phyloP scores from a whole-genome alignment of 495 filamentous ascomycete species.

The Trichoderma reesei region DNA sequence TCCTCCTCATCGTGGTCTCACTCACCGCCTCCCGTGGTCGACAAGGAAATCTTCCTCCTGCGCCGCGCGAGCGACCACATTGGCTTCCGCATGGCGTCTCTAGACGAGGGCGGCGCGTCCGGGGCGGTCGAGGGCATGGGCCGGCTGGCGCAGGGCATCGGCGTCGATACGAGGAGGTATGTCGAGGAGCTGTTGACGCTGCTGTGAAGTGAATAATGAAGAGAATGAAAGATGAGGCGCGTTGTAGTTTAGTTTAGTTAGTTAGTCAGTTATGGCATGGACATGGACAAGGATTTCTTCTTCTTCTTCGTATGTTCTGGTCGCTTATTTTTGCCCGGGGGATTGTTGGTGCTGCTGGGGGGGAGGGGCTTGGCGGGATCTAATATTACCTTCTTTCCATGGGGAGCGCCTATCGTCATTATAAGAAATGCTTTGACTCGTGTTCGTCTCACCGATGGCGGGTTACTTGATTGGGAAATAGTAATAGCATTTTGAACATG shows the following conservation, averaged over 20 bases:
- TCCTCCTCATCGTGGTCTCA: background rate
- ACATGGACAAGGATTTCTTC: too few relatives aligned
- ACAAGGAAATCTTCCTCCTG: conserved; percentile 71
- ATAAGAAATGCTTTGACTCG: background rate
- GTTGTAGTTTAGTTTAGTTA: background rate
- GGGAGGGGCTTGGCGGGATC: too few relatives aligned
- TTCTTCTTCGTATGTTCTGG: too few relatives aligned
- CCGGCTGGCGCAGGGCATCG: conserved; percentile 73
- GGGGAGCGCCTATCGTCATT: background rate
- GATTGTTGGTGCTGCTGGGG: too few relatives aligned
- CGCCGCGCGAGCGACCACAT: conserved; percentile 63
- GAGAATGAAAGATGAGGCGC: background rate
- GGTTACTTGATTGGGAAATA: too few relatives aligned
- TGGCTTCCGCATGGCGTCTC: conserved; percentile 22
- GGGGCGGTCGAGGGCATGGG: conserved; percentile 49
- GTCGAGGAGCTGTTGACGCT: conserved; percentile 74
- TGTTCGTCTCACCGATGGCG: too few relatives aligned
- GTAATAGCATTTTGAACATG: too few relatives aligned
- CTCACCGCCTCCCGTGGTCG: conserved; percentile 14
- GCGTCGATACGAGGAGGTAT: conserved; percentile 77
- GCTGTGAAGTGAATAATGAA: conserved; percentile 3
- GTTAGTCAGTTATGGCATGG: background rate
- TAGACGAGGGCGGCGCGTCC: conserved; percentile 27
- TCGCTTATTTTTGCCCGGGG: too few relatives aligned
- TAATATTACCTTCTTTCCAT: background rate